Conservation (phyloP, 176 grass and related monocot species). For the Saccharum officinarum region DNA sequence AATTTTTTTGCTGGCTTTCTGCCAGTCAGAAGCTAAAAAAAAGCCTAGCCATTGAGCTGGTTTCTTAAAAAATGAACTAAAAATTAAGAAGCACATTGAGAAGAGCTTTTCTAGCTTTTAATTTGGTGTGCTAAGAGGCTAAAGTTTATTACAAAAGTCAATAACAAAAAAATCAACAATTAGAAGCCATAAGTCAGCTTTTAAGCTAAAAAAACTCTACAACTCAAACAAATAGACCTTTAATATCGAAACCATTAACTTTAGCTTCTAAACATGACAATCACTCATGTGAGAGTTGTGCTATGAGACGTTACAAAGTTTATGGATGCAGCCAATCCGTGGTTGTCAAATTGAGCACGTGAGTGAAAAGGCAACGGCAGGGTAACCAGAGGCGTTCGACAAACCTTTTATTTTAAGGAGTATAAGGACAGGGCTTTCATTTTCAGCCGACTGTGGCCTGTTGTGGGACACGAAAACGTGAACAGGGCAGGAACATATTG, state of each 20-base stretch:
- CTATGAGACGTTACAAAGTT: not conserved
- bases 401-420: not conserved
- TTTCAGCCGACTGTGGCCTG: constrained; percentile 7
- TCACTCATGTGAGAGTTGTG: not conserved
- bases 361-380: not conserved
- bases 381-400: not conserved
- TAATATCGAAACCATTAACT: not conserved
- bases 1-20: too few relatives aligned
- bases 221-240: not conserved
- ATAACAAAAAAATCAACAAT: too few relatives aligned
- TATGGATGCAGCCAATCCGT: constrained; percentile 4
- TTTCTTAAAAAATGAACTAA: too few relatives aligned
- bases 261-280: not conserved
- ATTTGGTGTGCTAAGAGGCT: too few relatives aligned
- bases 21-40: too few relatives aligned
- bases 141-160: too few relatives aligned
- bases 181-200: too few relatives aligned
- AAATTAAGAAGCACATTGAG: too few relatives aligned
- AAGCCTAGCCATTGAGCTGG: too few relatives aligned
- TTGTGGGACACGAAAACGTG: constrained; percentile 33
- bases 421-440: constrained; percentile 1
- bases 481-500: not conserved
- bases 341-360: constrained; percentile 9
- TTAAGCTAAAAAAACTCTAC: too few relatives aligned
- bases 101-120: too few relatives aligned